Percentiles rank a stretch among this genome's conserved stretches.
These are phyloP conservation scores for Schizosaccharomyces octosporus DNA, from an alignment of 805 yeast genomes.

Conservation along the genomic window DNA sequence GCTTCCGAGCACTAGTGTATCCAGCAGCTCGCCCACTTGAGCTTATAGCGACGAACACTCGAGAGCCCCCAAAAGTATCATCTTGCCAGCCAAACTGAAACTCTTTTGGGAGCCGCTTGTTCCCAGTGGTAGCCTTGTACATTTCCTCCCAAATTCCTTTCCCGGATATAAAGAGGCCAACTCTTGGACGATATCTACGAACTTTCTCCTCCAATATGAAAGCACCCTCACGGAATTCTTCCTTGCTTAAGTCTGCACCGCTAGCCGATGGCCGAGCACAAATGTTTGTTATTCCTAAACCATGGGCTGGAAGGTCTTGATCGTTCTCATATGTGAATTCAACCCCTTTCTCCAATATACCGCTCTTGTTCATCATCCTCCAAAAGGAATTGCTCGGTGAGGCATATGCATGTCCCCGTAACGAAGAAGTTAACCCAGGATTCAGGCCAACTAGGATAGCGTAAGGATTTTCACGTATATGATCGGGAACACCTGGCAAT, in stretches of 20 bases:
- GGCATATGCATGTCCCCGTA: constrained; percentile 44
- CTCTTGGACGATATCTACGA: constrained; percentile 16
- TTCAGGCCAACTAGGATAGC: constrained; percentile 41
- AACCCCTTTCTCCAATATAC: constrained; percentile 14
- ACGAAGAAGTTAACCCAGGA: constrained; percentile 41
- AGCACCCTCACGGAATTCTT: constrained; percentile 32
- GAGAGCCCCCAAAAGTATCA: constrained; percentile 10
- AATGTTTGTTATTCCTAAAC: constrained; percentile 48
- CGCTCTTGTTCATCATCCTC: constrained; percentile 33
- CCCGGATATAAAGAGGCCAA: constrained; percentile 33
- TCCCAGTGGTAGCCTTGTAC: constrained; percentile 16
- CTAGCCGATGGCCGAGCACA: constrained; percentile 38
- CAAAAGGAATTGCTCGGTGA: constrained; percentile 46
- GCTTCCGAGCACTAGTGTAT: constrained; percentile 21
- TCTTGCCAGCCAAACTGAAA: constrained; percentile 33
- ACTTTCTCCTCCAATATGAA: constrained; percentile 27
- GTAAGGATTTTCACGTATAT: background rate
- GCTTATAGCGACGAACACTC: constrained; percentile 38
- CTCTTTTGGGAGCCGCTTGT: constrained; percentile 9
- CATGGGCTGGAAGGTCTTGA: constrained; percentile 16
- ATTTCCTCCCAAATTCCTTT: constrained; percentile 52
- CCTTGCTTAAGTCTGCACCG: constrained; percentile 25
- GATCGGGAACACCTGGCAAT: background rate
- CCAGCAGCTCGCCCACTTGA: constrained; percentile 48
- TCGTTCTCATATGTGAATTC: constrained; percentile 10